Percentiles rank a stretch among this genome's conserved stretches.
These are phyloP conservation scores for Colletotrichum magnum DNA, from an alignment of 2,329 filamentous ascomycete species.

Conservation along the genomic window DNA sequence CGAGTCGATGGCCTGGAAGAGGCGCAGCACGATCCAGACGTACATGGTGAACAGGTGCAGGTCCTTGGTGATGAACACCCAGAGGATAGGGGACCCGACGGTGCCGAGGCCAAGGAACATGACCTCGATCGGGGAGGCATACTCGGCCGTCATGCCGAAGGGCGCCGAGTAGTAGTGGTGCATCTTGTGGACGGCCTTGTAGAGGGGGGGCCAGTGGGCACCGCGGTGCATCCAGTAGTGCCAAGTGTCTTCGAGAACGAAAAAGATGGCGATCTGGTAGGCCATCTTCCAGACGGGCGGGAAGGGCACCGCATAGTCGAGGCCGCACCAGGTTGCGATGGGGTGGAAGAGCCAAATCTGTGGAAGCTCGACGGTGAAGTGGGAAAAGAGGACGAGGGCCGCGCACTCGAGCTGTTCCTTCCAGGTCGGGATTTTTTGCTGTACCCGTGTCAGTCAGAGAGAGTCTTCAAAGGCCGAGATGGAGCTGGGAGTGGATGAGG, in stretches of 20 bases:
- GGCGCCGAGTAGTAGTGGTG: constrained; percentile 99
- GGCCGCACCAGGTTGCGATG: constrained; percentile 91
- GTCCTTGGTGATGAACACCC: constrained; percentile 86
- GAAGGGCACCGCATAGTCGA: constrained; percentile 91
- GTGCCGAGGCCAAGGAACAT: constrained; percentile 93
- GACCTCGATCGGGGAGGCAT: constrained; percentile 96
- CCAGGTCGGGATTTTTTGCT: constrained; percentile 87
- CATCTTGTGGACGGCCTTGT: constrained; percentile 98
- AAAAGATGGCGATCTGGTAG: constrained; percentile 93
- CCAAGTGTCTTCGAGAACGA: constrained; percentile 96
- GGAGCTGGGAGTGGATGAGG: neutral
- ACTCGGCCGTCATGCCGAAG: constrained; percentile 97
- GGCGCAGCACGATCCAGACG: constrained; percentile 90
- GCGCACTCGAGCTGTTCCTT: constrained; percentile 97
- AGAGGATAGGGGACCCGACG: constrained; percentile 85
- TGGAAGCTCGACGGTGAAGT: constrained; percentile 97
- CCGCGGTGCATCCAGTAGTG: constrained; percentile 97
- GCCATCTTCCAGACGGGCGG: constrained; percentile 87
- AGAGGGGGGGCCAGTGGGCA: constrained; percentile 94
- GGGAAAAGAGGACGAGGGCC: constrained; percentile 89
- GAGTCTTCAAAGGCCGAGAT: neutral
- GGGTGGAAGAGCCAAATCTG: constrained; percentile 99
- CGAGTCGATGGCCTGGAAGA: constrained; percentile 98
- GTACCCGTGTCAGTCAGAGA: neutral
- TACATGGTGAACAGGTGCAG: constrained; percentile 99